Conservation (phyloP, 148 eudicot species). For the Silene uniflora region DNA sequence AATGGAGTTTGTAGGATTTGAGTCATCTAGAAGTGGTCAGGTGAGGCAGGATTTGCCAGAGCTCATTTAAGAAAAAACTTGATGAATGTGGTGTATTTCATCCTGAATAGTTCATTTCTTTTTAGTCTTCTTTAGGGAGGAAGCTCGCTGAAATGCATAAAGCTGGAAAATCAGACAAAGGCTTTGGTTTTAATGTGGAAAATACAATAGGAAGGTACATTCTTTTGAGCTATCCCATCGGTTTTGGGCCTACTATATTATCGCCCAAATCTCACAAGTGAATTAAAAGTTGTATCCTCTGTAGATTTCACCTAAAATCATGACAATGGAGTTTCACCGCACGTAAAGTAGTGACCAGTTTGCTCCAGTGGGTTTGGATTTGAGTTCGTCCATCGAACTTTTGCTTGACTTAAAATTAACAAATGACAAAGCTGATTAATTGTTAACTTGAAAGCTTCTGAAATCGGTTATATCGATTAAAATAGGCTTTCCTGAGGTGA, state of each 20-base stretch:
- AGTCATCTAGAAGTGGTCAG: conserved; percentile 76
- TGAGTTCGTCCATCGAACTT: background rate
- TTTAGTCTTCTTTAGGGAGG: conserved; percentile 81
- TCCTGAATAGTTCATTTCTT: conserved; percentile 23
- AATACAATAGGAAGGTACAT: conserved; percentile 96
- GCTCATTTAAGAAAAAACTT: background rate
- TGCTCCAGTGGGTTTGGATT: background rate
- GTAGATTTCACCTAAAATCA: no score
- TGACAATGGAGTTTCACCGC: no score
- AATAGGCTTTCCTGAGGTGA: background rate
- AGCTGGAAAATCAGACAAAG: conserved; percentile 74
- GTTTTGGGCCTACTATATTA: background rate
- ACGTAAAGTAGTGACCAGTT: no score
- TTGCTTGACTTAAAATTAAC: background rate
- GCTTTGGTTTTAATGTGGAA: conserved; percentile 85
- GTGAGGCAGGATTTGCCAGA: conserved; percentile 34
- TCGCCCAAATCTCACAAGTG: background rate
- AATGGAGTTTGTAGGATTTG: conserved; percentile 92
- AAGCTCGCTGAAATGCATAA: conserved; percentile 96
- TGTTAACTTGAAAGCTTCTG: background rate
- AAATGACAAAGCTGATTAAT: background rate
- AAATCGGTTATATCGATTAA: background rate
- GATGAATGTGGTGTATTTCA: background rate
- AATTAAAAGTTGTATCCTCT: no score
- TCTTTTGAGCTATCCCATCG: background rate